Percentiles rank a stretch among this genome's conserved stretches.
Conservation (phyloP, 192 early-diverging fungal genomes). For the Chytriomyces sp. region DNA sequence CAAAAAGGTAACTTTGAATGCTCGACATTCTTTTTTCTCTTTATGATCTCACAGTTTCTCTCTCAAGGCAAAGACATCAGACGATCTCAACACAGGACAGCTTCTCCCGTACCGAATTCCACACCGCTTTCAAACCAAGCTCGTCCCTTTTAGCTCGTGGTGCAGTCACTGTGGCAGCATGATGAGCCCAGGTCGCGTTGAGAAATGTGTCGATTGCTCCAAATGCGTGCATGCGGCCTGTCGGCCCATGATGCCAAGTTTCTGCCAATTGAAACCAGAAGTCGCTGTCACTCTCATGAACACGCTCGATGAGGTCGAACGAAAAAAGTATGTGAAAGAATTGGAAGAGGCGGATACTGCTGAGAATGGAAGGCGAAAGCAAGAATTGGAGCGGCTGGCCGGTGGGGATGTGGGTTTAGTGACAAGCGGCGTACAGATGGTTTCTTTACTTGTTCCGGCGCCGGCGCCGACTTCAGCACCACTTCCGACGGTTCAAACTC, state of each 20-base stretch:
- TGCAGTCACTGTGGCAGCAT: constrained; percentile 97
- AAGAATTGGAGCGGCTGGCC: constrained; percentile 51
- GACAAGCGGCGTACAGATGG: not conserved
- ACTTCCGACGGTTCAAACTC: too few relatives aligned
- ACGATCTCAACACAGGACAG: constrained; percentile 2
- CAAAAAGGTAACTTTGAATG: constrained; percentile 12
- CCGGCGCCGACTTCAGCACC: not conserved
- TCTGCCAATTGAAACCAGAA: constrained; percentile 87
- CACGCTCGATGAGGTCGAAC: constrained; percentile 60
- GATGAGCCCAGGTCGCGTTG: constrained; percentile 72
- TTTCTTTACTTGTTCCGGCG: too few relatives aligned
- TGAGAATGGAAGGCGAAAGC: constrained; percentile 51
- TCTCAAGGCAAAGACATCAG: not conserved
- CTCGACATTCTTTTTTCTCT: too few relatives aligned
- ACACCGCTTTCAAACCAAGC: constrained; percentile 82
- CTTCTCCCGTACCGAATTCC: constrained; percentile 79
- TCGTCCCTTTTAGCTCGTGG: constrained; percentile 86
- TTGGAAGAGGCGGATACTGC: constrained; percentile 66
- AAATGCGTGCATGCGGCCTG: constrained; percentile 83
- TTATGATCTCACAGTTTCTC: too few relatives aligned
- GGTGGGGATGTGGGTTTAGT: not conserved
- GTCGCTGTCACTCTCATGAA: constrained; percentile 35
- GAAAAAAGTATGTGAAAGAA: constrained; percentile 69
- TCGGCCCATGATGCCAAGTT: constrained; percentile 82
- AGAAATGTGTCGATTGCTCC: constrained; percentile 73